Base-by-base conservation (phyloP, 768 basidiomycete species). In the Paxillus ammoniavirescens region DNA sequence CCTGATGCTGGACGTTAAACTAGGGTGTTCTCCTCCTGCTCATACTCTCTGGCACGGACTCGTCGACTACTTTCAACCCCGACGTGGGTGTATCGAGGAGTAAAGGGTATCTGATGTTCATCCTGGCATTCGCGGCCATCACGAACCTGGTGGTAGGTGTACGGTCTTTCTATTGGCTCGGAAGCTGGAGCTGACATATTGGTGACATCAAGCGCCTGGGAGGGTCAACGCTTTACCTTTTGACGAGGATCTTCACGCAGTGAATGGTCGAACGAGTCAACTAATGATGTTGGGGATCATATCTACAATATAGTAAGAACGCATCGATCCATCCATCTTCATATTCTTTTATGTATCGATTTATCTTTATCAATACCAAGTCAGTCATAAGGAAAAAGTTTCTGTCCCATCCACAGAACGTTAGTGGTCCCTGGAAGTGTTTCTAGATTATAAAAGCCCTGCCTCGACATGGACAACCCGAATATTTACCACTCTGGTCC, bases 41-140 rank as follows among this genome's bases (percentile, higher is more conserved):
- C 7, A 90, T 95, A 49, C 70, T 94, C 28, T 86, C 80, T 0
- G 80, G 84, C 21, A 66, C 75, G 54, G 70, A 80, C 49, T 69
- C 81, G 2, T 75, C 81, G 2, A 75, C 73, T 51, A 87, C 90
- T 0, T 93, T 94, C 67, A 74, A 72, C 30, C 61, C 72, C 28
- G 67, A 72, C 5, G 72, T 69, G 36, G 70, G 77, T 5, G 69
- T 81, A 47, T 82, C 77, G 26, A 77, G 82, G 50, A 84, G 84
- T 41, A 90, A 89, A 64, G 79, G 74, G 33, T 93, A 94, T 68
- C 76, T 94, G 70, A 78, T 84, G 21, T 88, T 93, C 67, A 86
- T 94, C 53, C 78, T 95, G 23, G 77, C 79, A 12, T 92, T 93
- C 61, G 90, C 91, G 33, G 89, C 90, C 5, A 78, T 93, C 55